Conservation (phyloP, 495 filamentous ascomycete genomes). For the Amorphotheca resinae region DNA sequence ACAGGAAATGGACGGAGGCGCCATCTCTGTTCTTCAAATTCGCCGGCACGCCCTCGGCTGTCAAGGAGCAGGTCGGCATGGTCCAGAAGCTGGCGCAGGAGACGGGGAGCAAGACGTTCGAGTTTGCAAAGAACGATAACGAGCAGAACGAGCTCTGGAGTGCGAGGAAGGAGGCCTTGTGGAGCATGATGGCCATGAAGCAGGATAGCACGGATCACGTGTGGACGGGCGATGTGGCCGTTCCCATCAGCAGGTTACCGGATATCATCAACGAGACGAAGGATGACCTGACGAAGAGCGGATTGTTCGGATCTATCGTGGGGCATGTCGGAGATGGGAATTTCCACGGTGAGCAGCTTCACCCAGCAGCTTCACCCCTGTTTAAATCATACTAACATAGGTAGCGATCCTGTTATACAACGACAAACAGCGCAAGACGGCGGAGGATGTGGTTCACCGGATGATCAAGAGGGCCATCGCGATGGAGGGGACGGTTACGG, state of each 20-base stretch:
- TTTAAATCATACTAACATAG: neutral
- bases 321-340: conserved; percentile 80
- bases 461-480: conserved; percentile 78
- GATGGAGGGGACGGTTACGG: conserved; percentile 75
- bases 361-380: neutral
- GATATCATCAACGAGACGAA: conserved; percentile 73
- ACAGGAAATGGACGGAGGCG: conserved; percentile 57
- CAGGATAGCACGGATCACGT: conserved; percentile 48
- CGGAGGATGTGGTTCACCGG: conserved; percentile 60
- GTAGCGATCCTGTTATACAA: conserved; percentile 62
- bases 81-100: conserved; percentile 54
- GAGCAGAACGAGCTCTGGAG: conserved; percentile 77
- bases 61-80: conserved; percentile 71
- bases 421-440: conserved; percentile 46
- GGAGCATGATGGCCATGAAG: conserved; percentile 52
- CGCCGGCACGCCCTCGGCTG: conserved; percentile 55
- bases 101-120: conserved; percentile 55
- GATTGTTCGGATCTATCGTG: conserved; percentile 60
- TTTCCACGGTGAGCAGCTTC: conserved; percentile 61
- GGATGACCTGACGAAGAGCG: conserved; percentile 50
- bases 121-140: conserved; percentile 57
- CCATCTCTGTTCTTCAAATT: conserved; percentile 97
- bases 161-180: conserved; percentile 77
- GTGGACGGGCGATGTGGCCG: conserved; percentile 78
- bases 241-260: conserved; percentile 59